Evolutionary conservation across 768 basidiomycete species (phyloP).

Genomic region (Leucosporidium creatinivorum): DNA sequence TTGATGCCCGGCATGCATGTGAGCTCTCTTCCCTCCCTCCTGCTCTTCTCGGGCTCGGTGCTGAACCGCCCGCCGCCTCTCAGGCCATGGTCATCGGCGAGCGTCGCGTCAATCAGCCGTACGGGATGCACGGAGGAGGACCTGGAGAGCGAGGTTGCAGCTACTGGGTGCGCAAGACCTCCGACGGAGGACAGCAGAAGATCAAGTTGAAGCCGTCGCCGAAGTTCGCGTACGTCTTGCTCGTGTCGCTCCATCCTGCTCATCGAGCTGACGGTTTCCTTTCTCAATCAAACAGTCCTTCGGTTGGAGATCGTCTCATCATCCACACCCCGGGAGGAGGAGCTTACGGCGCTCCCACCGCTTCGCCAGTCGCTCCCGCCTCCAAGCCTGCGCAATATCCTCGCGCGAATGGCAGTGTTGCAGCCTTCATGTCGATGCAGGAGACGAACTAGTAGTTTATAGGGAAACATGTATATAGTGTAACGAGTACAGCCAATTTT

Average conservation of each 20-base stretch:
- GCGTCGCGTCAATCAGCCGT: slow-evolving; percentile 78
- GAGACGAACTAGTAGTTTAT: not conserved
- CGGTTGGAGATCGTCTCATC: slow-evolving; percentile 63
- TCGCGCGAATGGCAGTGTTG: slow-evolving; percentile 12
- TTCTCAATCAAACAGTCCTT: slow-evolving; percentile 32
- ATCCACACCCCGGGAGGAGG: slow-evolving; percentile 89
- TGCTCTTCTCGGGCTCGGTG: not conserved
- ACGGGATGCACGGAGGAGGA: slow-evolving; percentile 74
- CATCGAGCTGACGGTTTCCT: not conserved
- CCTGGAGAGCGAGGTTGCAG: slow-evolving; percentile 66
- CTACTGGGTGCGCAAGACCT: slow-evolving; percentile 56
- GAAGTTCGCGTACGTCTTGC: not conserved
- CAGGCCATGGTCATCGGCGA: slow-evolving; percentile 40
- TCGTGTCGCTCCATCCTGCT: too few relatives aligned
- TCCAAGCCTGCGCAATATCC: slow-evolving; percentile 1
- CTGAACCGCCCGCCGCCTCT: not conserved
- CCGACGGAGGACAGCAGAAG: slow-evolving; percentile 51
- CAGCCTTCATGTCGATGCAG: slow-evolving; percentile 1
- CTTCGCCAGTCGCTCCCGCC: not conserved
- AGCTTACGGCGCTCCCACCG: slow-evolving; percentile 57
- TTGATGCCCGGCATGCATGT: slow-evolving; percentile 74
- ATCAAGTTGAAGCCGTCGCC: slow-evolving; percentile 11
- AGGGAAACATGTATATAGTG: too few relatives aligned
- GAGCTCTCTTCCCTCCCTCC: not conserved
- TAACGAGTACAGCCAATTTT: too few relatives aligned